Evolutionary conservation across 768 basidiomycete genomes (phyloP), one percentile per base, ranked within the genome.

Genomic region (Lepiota brunneoincarnata): DNA sequence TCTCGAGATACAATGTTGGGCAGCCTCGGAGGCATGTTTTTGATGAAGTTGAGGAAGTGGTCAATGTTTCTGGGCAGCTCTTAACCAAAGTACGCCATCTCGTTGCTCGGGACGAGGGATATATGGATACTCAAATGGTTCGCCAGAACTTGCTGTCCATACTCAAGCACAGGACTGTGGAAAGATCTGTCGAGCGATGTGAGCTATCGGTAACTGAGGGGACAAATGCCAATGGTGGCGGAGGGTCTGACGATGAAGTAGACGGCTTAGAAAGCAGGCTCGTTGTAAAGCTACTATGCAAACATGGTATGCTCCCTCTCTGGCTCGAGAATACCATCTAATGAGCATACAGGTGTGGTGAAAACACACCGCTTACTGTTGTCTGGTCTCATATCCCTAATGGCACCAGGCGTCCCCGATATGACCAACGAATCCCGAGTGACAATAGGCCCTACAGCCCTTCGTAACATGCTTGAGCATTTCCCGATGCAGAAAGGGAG

Each of bases 401-500:
- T 87, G 64, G 79, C 83, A 2, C 91, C 91, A 3, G 79, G 77
- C n/a, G 68, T 79, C n/a, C 82, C 84, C 2, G 81, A 86, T 47
- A 64, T 74, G 9, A 60, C 69, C 1, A 75, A 76, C 38, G 82
- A 88, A 69, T 89, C 89, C 18, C 78, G 75, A 20, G 65, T 93
- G 11, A 83, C 77, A 6, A 84, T 93, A 52, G 88, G 88, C 10
- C 86, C 91, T 24, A 80, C 79, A 59, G 80, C 83, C 12, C 69
- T 93, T 41, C 84, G 78, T 64, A 89, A 90, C 60, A 82, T 93
- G 66, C 77, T 91, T 18, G 91, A 93, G 43, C 90, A 91, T 65
- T 93, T 93, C 58, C 83, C 88, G 0, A 69, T 80, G 18, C 72
- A 81, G 10, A 83, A 80, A 58, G 82, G 83, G 3, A 64, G 70